Evolutionary conservation across 495 filamentous ascomycete genomes (phyloP).

Genomic region (Xylaria acuta): DNA sequence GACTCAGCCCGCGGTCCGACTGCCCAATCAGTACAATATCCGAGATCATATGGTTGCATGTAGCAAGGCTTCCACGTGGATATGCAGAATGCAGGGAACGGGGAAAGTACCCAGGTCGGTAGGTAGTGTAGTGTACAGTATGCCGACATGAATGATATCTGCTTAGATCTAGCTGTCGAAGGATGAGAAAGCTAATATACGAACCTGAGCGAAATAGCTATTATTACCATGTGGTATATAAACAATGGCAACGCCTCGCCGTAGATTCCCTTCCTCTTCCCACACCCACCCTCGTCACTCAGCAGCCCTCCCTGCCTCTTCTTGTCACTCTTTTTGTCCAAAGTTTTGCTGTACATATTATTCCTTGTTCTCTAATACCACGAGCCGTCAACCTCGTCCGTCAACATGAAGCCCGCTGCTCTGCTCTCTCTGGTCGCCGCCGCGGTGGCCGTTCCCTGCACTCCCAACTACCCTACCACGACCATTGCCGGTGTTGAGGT

Average conservation of each 20-base stretch:
- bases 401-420: slow-evolving; percentile 15
- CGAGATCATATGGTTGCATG: neutral
- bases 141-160: neutral
- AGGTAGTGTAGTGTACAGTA: neutral
- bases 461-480: slow-evolving; percentile 13
- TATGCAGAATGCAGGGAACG: neutral
- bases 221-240: slow-evolving; percentile 4
- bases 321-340: slow-evolving; percentile 8
- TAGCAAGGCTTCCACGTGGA: slow-evolving; percentile 5
- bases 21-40: neutral
- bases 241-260: slow-evolving; percentile 3
- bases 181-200: neutral
- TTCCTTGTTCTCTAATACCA: slow-evolving; percentile 1
- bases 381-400: neutral
- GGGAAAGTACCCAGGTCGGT: neutral
- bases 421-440: slow-evolving; percentile 15
- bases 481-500: slow-evolving; percentile 35
- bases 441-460: slow-evolving; percentile 7
- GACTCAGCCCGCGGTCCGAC: neutral
- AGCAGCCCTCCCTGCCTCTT: slow-evolving; percentile 10
- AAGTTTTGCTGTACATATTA: slow-evolving; percentile 5
- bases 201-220: neutral
- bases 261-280: neutral
- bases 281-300: neutral
- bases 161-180: neutral